phyloP scores from a whole-genome alignment of 2,329 filamentous ascomycete species.

The Trichoderma koningiopsis region DNA sequence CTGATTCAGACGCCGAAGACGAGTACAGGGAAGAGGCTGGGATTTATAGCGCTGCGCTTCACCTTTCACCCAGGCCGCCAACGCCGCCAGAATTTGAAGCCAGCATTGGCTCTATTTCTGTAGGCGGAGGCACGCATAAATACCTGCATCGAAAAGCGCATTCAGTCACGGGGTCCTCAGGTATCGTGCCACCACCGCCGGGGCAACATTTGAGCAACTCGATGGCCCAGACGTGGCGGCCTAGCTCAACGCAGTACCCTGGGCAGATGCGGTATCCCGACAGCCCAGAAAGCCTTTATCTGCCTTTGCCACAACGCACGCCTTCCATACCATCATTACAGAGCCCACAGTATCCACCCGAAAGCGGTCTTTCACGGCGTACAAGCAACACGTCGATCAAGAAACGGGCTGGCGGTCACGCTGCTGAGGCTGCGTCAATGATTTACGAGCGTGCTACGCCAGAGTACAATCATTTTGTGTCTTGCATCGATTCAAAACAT shows the following conservation, averaged over 20 bases:
- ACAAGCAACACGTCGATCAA: slow-evolving; percentile 6
- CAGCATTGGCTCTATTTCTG: neutral
- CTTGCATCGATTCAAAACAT: slow-evolving; percentile 13
- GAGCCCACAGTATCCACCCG: neutral
- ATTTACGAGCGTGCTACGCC: neutral
- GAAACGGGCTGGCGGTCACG: neutral
- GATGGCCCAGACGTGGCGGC: slow-evolving; percentile 2
- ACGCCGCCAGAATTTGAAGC: slow-evolving; percentile 33
- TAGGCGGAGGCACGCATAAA: slow-evolving; percentile 10
- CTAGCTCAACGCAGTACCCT: neutral
- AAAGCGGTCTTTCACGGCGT: neutral
- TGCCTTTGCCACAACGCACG: neutral
- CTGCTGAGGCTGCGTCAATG: slow-evolving; percentile 5
- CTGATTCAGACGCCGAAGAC: slow-evolving; percentile 40
- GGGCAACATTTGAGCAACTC: slow-evolving; percentile 19
- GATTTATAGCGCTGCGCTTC: slow-evolving; percentile 19
- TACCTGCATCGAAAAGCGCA: slow-evolving; percentile 31
- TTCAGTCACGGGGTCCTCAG: slow-evolving; percentile 29
- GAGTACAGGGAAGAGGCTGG: slow-evolving; percentile 9
- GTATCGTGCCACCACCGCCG: slow-evolving; percentile 3
- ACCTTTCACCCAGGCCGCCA: slow-evolving; percentile 38
- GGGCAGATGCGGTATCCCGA: slow-evolving; percentile 15
- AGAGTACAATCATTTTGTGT: slow-evolving; percentile 19
- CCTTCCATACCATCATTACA: neutral
- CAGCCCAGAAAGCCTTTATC: slow-evolving; percentile 10